A percentile compares a stretch with the other conserved stretches of the same genome.
Conservation (phyloP, 192 early-diverging fungal genomes). For the Podila minutissima region DNA sequence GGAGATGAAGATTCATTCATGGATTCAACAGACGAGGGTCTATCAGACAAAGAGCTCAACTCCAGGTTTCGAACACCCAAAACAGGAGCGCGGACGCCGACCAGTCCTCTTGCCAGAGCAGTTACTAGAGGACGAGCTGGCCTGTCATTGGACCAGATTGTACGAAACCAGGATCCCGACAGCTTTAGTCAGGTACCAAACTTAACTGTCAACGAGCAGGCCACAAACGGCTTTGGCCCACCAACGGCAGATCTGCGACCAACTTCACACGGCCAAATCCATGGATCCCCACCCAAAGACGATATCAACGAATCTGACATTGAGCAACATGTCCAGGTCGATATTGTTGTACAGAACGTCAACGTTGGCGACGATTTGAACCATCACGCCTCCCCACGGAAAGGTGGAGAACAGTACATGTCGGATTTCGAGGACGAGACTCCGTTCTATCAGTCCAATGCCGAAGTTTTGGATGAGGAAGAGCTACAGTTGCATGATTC, state of each 20-base stretch:
- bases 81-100: conserved; percentile 29
- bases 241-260: background rate
- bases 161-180: conserved; percentile 1
- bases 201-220: background rate
- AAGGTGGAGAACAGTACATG: background rate
- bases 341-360: conserved; percentile 44
- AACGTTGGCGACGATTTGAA: conserved; percentile 16
- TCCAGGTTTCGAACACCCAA: conserved; percentile 27
- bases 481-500: conserved; percentile 37
- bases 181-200: background rate
- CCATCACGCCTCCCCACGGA: background rate
- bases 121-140: conserved; percentile 13
- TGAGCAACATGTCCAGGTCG: conserved; percentile 31
- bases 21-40: conserved; percentile 32
- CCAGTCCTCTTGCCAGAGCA: conserved; percentile 39
- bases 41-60: conserved; percentile 36
- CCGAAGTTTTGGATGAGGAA: conserved; percentile 23
- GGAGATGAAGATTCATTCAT: conserved; percentile 35
- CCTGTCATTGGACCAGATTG: conserved; percentile 28
- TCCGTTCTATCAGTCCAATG: conserved; percentile 15
- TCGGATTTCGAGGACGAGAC: conserved; percentile 18
- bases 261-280: background rate
- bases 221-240: background rate
- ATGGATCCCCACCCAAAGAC: background rate
- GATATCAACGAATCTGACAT: background rate